Percentiles rank a stretch among this genome's conserved stretches.
Conservation (phyloP, 768 basidiomycete genomes). For the Collybiopsis confluens region DNA sequence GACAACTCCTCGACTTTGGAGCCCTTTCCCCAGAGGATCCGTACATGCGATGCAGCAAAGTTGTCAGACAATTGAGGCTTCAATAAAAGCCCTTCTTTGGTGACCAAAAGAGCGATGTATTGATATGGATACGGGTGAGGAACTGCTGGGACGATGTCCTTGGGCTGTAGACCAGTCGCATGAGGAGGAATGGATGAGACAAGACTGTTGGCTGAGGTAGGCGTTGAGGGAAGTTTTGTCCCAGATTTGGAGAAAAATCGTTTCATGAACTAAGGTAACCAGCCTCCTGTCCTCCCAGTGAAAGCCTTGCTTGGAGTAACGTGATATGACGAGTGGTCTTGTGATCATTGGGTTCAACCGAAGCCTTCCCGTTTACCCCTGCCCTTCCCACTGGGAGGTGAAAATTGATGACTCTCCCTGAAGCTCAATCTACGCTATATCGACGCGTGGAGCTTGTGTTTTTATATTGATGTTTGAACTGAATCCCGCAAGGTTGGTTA, state of each 20-base stretch:
- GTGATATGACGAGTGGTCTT: no score
- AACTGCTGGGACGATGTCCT: conserved; percentile 58
- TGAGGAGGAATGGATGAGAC: conserved; percentile 16
- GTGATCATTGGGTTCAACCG: no score
- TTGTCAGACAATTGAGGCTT: conserved; percentile 44
- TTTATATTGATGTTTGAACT: no score
- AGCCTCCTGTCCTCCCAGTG: background rate
- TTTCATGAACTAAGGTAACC: conserved; percentile 29
- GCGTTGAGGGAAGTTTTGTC: background rate
- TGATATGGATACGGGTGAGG: conserved; percentile 76
- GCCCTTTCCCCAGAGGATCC: conserved; percentile 58
- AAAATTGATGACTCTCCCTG: no score
- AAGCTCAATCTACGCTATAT: no score
- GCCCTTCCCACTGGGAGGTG: no score
- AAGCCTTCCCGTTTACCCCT: no score
- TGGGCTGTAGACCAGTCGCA: conserved; percentile 50
- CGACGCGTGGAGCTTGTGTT: no score
- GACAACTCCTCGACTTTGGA: conserved; percentile 49
- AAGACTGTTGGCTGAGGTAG: conserved; percentile 7
- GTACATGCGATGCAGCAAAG: conserved; percentile 37
- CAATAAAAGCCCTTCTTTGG: conserved; percentile 62
- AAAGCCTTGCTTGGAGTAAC: no score
- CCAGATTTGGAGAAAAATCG: conserved; percentile 32
- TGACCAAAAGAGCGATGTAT: conserved; percentile 57
- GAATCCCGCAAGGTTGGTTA: no score